Percentiles rank a stretch among this genome's conserved stretches.
These are phyloP conservation scores for Chaetomium sp. DNA, from an alignment of 2,329 filamentous ascomycete genomes.

Conservation along the genomic window DNA sequence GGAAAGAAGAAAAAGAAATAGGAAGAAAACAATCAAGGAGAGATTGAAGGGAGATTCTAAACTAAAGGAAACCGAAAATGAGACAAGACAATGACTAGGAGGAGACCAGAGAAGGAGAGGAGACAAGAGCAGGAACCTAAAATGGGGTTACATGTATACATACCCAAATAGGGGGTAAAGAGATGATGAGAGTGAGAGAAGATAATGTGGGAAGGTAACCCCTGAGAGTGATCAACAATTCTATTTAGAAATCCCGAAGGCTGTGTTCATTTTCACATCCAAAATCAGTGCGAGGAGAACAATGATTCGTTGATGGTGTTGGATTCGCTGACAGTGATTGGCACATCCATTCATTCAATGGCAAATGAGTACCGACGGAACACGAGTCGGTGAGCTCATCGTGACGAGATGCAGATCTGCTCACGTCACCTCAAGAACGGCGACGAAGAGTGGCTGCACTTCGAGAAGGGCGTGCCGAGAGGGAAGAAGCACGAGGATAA, in stretches of 20 bases:
- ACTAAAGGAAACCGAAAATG: not conserved
- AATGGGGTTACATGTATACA: not conserved
- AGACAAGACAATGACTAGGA: not conserved
- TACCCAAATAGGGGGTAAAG: not conserved
- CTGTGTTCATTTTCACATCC: not conserved
- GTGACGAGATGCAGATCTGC: not conserved
- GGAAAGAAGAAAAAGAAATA: not conserved
- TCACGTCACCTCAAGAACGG: not conserved
- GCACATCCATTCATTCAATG: not conserved
- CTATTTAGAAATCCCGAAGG: too few relatives aligned
- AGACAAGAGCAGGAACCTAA: not conserved
- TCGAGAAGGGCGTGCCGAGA: constrained; percentile 69
- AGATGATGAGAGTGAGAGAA: too few relatives aligned
- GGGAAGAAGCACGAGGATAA: constrained; percentile 91
- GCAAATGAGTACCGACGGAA: too few relatives aligned
- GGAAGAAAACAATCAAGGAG: not conserved
- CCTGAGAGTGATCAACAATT: too few relatives aligned
- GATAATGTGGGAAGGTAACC: too few relatives aligned
- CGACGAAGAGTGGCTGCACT: constrained; percentile 51
- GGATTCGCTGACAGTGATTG: not conserved
- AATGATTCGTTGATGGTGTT: not conserved
- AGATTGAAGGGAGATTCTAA: not conserved
- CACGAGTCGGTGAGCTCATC: not conserved
- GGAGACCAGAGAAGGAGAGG: not conserved
- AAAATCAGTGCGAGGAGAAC: not conserved